Conservation (phyloP, 495 filamentous ascomycete species). For the Staphylotrichum tortipilum region DNA sequence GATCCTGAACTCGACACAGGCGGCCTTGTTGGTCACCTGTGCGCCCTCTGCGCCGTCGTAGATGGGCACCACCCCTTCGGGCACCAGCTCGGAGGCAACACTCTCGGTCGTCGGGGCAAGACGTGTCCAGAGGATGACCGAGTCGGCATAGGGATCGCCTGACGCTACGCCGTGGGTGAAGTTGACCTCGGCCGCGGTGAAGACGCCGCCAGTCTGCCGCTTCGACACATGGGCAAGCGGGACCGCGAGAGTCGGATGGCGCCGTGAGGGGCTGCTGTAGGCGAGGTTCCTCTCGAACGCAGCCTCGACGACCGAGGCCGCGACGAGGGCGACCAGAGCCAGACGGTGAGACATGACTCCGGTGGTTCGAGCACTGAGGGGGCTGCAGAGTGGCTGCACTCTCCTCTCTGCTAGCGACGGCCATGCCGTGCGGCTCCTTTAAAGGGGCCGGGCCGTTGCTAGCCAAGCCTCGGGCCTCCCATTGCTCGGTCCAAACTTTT, state of each 20-base stretch:
- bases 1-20: conserved; percentile 50
- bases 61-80: conserved; percentile 45
- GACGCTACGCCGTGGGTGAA: conserved; percentile 67
- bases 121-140: conserved; percentile 62
- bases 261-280: conserved; percentile 9
- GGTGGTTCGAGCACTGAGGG: background rate
- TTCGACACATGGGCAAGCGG: conserved; percentile 9
- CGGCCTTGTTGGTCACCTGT: conserved; percentile 35
- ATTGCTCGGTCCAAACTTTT: background rate
- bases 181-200: conserved; percentile 30
- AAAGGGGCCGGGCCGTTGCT: background rate
- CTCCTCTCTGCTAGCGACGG: no score
- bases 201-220: conserved; percentile 4
- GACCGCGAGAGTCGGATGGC: conserved; percentile 9
- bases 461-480: background rate
- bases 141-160: conserved; percentile 56
- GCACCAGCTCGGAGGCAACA: conserved; percentile 47
- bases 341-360: background rate
- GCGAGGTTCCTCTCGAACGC: conserved; percentile 11
- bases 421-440: background rate
- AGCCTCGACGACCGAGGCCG: conserved; percentile 3
- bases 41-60: conserved; percentile 42
- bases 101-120: conserved; percentile 47
- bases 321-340: background rate
- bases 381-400: background rate